Conservation (phyloP, 306 rosid genomes). For the Lagenaria siceraria region DNA sequence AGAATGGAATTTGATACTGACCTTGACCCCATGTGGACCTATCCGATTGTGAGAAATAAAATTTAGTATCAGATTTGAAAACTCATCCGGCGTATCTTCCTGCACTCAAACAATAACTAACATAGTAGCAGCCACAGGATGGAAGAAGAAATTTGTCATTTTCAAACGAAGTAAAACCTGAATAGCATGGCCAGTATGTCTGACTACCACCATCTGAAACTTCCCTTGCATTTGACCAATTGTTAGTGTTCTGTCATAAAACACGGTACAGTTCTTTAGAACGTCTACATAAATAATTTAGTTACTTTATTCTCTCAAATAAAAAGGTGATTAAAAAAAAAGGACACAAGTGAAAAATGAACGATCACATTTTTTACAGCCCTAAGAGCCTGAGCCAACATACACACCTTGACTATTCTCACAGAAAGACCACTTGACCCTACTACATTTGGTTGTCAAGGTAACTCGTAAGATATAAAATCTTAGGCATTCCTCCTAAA, state of each 20-base stretch:
- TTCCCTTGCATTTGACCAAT: slow-evolving; percentile 99
- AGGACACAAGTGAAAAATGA: background rate
- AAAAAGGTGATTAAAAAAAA: background rate
- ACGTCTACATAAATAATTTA: background rate
- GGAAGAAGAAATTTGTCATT: background rate
- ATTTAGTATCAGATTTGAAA: slow-evolving; percentile 49
- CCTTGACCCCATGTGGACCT: slow-evolving; percentile 86
- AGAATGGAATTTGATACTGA: slow-evolving; percentile 23
- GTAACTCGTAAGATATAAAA: no score
- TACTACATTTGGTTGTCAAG: no score
- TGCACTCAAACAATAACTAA: slow-evolving; percentile 15
- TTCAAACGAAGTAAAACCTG: slow-evolving; percentile 35
- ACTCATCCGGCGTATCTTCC: slow-evolving; percentile 97
- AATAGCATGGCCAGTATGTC: slow-evolving; percentile 92
- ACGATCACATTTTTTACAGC: background rate
- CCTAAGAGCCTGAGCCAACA: no score
- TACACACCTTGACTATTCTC: no score
- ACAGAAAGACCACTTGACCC: no score
- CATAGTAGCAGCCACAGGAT: background rate
- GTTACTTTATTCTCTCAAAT: background rate
- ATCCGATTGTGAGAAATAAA: slow-evolving; percentile 72
- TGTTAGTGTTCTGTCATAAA: slow-evolving; percentile 63
- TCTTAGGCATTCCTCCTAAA: no score
- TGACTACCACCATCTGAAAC: slow-evolving; percentile 85
- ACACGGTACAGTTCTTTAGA: background rate